Evolutionary conservation across 1,139 yeast species (phyloP).

Genomic region (Saccharomyces hybrid): DNA sequence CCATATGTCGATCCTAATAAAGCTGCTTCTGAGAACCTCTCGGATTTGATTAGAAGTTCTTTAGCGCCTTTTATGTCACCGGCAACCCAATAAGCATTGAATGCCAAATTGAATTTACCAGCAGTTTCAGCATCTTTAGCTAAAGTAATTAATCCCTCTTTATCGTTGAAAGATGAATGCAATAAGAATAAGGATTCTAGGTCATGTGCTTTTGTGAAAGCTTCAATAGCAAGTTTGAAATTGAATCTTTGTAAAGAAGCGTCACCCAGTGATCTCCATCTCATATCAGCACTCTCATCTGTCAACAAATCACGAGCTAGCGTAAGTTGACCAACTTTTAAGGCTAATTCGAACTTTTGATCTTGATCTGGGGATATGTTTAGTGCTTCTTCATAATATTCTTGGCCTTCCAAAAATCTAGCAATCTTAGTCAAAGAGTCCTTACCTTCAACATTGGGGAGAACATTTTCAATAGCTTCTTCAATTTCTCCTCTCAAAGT

Average conservation of each 20-base stretch:
- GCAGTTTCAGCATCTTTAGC: slow-evolving; percentile 57
- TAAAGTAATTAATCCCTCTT: slow-evolving; percentile 48
- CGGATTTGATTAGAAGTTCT: slow-evolving; percentile 59
- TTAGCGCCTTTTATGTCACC: slow-evolving; percentile 64
- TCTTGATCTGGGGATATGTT: slow-evolving; percentile 77
- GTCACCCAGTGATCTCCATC: slow-evolving; percentile 93
- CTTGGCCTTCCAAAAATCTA: slow-evolving; percentile 90
- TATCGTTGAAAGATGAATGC: slow-evolving; percentile 74
- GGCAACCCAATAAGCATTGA: slow-evolving; percentile 83
- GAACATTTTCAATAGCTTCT: slow-evolving; percentile 55
- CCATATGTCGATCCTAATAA: slow-evolving; percentile 73
- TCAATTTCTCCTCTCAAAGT: slow-evolving; percentile 91
- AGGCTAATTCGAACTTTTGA: slow-evolving; percentile 77
- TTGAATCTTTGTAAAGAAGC: slow-evolving; percentile 73
- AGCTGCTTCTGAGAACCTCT: slow-evolving; percentile 78
- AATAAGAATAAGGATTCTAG: slow-evolving; percentile 73
- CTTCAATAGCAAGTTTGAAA: slow-evolving; percentile 69
- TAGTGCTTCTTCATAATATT: slow-evolving; percentile 73
- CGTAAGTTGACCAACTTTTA: slow-evolving; percentile 56
- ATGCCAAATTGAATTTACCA: slow-evolving; percentile 86
- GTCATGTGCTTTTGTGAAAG: slow-evolving; percentile 77
- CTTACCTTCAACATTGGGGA: slow-evolving; percentile 55
- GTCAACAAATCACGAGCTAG: slow-evolving; percentile 70
- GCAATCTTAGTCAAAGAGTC: slow-evolving; percentile 75
- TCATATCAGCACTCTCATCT: slow-evolving; percentile 48